Evolutionary conservation across 208 protist genomes (phyloP), one percentile per base, ranked within the genome.

Genomic region (Trichomonas tenax): DNA sequence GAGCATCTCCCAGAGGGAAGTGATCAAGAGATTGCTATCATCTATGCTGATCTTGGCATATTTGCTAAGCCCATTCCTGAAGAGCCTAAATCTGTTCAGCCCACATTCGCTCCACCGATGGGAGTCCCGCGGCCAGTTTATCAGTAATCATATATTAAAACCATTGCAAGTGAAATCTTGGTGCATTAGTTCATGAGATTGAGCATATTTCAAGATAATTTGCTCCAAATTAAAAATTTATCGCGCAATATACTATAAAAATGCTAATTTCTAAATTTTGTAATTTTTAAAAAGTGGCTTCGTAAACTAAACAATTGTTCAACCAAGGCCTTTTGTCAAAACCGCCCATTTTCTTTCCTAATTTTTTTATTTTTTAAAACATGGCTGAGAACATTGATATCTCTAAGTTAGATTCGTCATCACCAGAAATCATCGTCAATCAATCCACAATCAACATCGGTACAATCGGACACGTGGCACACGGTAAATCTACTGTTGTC

Each of bases 391-490:
- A 89, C 9, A 51, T 98, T 48, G 96, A 98, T 82, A 82, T 97
- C 4, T 51, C 90, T 17, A 98, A 97, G 88, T 97, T 99, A 44
- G 98, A 96, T 48, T 98, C 99, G 72, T 97, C 99, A 72, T 99
- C 98, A 84, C 98, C 98, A 96, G 98, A 99, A 96, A 99, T 99
- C 46, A 99, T 99, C 97, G 98, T 97, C 36, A 97, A 99, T n/a
- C 99, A 99, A 98, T 99, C 99, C 15, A 99, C 99, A 15, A 99
- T 99, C 96, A 99, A 99, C 97, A 99, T 99, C 96, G 99, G 99
- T 96, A 96, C 99, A 36, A 99, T 99, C 97, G 99, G 99, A 82
- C 99, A 99, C 97, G 99, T 99, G 45, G 99, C 99, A 6, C 99
- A 99, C 98, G 96, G 99, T 96, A 99, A 99, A 97, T 99, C 99